phyloP scores from a whole-genome alignment of 495 filamentous ascomycete genomes.

The Podospora tetraspora region DNA sequence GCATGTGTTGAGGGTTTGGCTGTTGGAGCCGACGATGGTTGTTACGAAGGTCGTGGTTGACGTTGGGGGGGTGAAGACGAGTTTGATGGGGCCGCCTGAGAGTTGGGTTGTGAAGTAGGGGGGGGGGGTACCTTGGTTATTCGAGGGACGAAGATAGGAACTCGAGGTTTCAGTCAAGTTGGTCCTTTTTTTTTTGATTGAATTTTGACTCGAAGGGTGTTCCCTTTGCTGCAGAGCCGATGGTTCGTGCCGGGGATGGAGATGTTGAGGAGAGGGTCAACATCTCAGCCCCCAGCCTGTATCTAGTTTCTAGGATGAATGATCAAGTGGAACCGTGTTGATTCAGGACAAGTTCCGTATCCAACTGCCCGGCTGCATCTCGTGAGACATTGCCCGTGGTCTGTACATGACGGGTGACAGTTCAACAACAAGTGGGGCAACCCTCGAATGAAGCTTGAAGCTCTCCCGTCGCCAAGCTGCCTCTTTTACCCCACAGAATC shows the following conservation, averaged over 20 bases:
- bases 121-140: no score
- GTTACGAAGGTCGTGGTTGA: constrained; percentile 58
- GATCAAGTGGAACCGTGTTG: neutral
- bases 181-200: no score
- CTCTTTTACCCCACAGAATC: constrained; percentile 1
- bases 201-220: no score
- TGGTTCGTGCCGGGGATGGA: neutral
- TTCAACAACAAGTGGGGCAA: neutral
- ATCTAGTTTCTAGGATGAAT: neutral
- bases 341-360: neutral
- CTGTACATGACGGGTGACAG: neutral
- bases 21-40: constrained; percentile 53
- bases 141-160: no score
- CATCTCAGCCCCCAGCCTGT: neutral
- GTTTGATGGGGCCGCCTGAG: constrained; percentile 59
- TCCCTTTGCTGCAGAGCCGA: no score
- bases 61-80: constrained; percentile 52
- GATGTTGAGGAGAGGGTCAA: neutral
- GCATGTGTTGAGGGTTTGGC: constrained; percentile 50
- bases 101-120: constrained; percentile 24
- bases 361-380: neutral
- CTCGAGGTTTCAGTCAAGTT: no score
- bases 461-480: neutral
- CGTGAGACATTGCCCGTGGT: neutral
- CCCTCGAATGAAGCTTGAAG: neutral